These are phyloP conservation scores for Cystobasidium onofrii DNA, from an alignment of 768 basidiomycete genomes.

Conservation along the genomic window DNA sequence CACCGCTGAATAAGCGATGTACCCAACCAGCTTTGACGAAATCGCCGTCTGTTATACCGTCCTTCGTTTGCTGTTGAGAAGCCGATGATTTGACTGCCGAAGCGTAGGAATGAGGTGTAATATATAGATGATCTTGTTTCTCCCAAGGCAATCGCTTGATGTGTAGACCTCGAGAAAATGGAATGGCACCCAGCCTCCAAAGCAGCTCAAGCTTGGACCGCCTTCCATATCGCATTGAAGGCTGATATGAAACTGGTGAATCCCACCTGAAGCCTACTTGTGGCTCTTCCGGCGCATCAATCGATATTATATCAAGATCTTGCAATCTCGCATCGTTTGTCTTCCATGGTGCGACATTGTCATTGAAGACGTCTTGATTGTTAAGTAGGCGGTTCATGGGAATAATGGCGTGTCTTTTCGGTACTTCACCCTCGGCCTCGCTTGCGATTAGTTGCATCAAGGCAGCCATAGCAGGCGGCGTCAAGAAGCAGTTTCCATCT, in stretches of 20 bases:
- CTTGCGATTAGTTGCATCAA: constrained; percentile 34
- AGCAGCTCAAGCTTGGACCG: constrained; percentile 44
- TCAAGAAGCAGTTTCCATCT: constrained; percentile 45
- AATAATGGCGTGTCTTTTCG: constrained; percentile 39
- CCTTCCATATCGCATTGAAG: constrained; percentile 43
- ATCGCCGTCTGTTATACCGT: constrained; percentile 28
- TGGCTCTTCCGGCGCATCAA: constrained; percentile 42
- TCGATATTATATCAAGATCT: constrained; percentile 31
- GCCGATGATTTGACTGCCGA: constrained; percentile 31
- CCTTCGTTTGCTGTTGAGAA: not conserved
- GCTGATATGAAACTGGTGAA: constrained; percentile 39
- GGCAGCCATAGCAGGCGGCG: constrained; percentile 40
- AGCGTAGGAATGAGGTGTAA: constrained; percentile 39
- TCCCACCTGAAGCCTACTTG: constrained; percentile 44
- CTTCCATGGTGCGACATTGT: constrained; percentile 29
- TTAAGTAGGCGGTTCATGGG: constrained; percentile 42
- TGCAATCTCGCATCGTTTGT: not conserved
- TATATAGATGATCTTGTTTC: constrained; percentile 38
- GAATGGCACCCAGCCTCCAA: constrained; percentile 43
- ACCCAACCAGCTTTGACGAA: constrained; percentile 42
- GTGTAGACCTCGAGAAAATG: constrained; percentile 41
- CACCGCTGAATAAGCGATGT: constrained; percentile 42
- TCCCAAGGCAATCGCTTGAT: constrained; percentile 42
- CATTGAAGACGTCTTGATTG: constrained; percentile 38
- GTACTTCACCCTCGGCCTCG: constrained; percentile 35